Evolutionary conservation across 257 asterid species (phyloP), one percentile per base, ranked within the genome.

Genomic region (Nyctanthes arbortristis): DNA sequence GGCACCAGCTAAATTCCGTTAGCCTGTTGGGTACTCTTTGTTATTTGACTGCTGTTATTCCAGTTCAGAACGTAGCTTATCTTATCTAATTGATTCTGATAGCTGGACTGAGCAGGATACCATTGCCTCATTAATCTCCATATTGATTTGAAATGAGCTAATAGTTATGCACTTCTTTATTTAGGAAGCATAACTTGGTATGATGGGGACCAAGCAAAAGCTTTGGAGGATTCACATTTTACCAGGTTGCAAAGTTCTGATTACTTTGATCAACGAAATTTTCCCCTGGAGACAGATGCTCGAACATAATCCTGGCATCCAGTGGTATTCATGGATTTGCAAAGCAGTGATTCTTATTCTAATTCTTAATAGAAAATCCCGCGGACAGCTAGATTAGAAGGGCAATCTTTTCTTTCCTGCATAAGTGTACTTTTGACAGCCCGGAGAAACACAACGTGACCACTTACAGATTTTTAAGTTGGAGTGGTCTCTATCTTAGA

Each of bases 131-230:
- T 34, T 16, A 28, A 55, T 16, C 31, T 45, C 12, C 20, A 31
- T 0, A 3, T 43, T 62, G 18, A 32, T n/a, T 36, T 49, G 22
- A 22, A 20, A 8, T 32, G 65, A 59, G 49, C 65, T n/a, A 62
- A 18, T 2, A 30, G 52, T 49, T n/a, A 43, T 39, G n/a, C 75
- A n/a, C n/a, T n/a, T n/a, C 39, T 63, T 37, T 47, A 52, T 77
- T 81, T 85, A 88, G 96, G 94, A 67, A 74, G 78, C 65, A 63
- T 84, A 58, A 78, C 79, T 12, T 90, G 94, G 96, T 88, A 83
- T 29, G 88, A 86, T 45, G 90, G 78, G 61, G 93, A 86, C 45
- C 57, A 78, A 24, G 68, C 81, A 16, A 89, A 88, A 66, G 78
- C 73, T 70, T 65, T 77, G 66, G 88, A 87, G 64, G 88, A 80